Percentiles rank a stretch among this genome's conserved stretches.
Conservation (phyloP, 768 basidiomycete genomes). For the Suillus decipiens region DNA sequence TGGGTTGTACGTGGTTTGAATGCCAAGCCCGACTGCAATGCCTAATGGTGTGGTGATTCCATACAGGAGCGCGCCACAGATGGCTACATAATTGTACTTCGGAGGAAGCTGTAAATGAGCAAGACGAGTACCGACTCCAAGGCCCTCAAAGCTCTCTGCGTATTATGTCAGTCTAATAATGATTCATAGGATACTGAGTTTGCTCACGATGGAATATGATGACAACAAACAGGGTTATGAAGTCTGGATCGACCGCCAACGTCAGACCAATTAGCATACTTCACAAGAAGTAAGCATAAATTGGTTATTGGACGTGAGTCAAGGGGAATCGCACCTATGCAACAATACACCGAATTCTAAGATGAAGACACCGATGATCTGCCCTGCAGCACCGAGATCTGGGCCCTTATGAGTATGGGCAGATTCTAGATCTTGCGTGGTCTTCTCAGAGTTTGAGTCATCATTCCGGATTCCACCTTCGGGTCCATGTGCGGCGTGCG, state of each 20-base stretch:
- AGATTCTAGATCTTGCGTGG: conserved; percentile 31
- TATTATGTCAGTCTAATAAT: conserved; percentile 7
- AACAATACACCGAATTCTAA: conserved; percentile 93
- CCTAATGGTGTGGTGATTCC: conserved; percentile 85
- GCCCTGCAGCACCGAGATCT: conserved; percentile 55
- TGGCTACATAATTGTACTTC: conserved; percentile 56
- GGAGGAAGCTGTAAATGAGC: conserved; percentile 68
- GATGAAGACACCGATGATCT: conserved; percentile 85
- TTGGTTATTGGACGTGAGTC: background rate
- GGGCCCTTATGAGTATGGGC: conserved; percentile 20
- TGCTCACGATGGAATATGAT: conserved; percentile 88
- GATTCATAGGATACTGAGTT: background rate
- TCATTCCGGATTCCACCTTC: conserved; percentile 36
- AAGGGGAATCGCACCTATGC: conserved; percentile 54
- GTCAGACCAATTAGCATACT: conserved; percentile 89
- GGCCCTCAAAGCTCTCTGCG: conserved; percentile 89
- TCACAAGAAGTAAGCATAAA: background rate
- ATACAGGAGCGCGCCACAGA: conserved; percentile 62
- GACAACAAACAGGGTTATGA: conserved; percentile 88
- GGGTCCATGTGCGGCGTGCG: conserved; percentile 72
- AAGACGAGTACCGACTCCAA: conserved; percentile 89
- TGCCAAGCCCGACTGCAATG: conserved; percentile 81
- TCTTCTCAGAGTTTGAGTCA: conserved; percentile 23
- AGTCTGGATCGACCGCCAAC: conserved; percentile 81
- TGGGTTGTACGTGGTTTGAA: conserved; percentile 81